Conservation (phyloP, 169 alveolate genomes). For the Sarcocystis neurona region DNA sequence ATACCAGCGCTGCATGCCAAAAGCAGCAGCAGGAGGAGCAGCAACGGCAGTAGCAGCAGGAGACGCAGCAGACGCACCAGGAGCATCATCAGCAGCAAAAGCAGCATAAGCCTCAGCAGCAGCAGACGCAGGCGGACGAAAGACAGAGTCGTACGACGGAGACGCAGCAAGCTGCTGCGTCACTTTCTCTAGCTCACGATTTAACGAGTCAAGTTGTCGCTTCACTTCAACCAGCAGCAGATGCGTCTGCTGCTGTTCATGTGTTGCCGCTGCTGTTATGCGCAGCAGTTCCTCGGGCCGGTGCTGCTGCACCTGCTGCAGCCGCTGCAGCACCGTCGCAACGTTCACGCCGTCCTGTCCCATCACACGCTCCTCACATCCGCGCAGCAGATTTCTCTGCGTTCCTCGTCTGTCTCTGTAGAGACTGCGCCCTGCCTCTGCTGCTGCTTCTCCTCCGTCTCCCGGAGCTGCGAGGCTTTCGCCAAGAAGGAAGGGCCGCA, state of each 20-base stretch:
- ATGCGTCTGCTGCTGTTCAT: too few species aligned
- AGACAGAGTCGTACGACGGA: too few species aligned
- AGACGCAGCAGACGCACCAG: not conserved
- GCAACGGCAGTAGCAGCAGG: constrained; percentile 2
- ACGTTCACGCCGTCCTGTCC: not conserved
- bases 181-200: too few species aligned
- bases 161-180: too few species aligned
- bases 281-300: constrained; percentile 23
- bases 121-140: not conserved
- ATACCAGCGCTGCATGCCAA: not conserved
- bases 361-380: too few species aligned
- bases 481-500: too few species aligned
- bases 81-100: not conserved
- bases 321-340: not conserved
- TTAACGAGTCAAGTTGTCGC: too few species aligned
- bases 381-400: constrained; percentile 20
- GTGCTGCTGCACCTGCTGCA: not conserved
- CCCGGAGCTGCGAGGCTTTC: not conserved
- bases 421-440: not conserved
- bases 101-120: constrained; percentile 25
- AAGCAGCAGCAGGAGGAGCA: not conserved
- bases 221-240: too few species aligned
- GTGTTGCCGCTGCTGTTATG: not conserved
- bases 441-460: not conserved
- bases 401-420: not conserved